Conservation (phyloP, 768 basidiomycete genomes). For the Serendipita sp. region DNA sequence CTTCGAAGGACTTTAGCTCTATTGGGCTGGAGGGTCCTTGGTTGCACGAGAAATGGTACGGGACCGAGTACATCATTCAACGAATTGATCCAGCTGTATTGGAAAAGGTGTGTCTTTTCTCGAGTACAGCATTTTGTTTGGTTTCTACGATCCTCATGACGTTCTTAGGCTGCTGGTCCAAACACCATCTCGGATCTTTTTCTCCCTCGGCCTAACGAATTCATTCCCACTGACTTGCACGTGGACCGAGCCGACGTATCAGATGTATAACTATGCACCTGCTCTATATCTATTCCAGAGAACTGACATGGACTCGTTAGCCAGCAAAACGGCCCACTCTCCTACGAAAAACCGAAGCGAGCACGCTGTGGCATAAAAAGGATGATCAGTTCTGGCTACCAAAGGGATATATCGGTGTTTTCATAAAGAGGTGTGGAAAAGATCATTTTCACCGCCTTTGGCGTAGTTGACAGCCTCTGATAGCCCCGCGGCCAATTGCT, state of each 20-base stretch:
- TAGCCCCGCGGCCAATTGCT: constrained; percentile 43
- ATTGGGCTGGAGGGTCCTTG: constrained; percentile 32
- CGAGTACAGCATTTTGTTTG: no score
- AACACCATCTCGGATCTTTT: constrained; percentile 54
- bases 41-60: constrained; percentile 83
- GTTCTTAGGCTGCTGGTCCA: constrained; percentile 40
- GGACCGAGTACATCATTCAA: constrained; percentile 71
- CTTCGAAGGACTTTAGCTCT: constrained; percentile 52
- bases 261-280: constrained; percentile 30
- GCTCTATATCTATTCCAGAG: not conserved
- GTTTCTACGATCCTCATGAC: not conserved
- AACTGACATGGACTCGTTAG: constrained; percentile 25
- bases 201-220: constrained; percentile 76
- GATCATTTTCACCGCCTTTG: not conserved
- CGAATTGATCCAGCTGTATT: constrained; percentile 49
- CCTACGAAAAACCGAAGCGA: constrained; percentile 53
- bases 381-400: constrained; percentile 96
- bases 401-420: constrained; percentile 61
- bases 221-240: constrained; percentile 75
- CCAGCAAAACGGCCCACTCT: constrained; percentile 60
- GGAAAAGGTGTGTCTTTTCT: constrained; percentile 25
- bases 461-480: not conserved
- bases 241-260: constrained; percentile 59
- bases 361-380: constrained; percentile 88
- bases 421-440: constrained; percentile 48